Percentiles rank a stretch among this genome's conserved stretches.
These are phyloP conservation scores for Penicillium coprophilum DNA, from an alignment of 495 filamentous ascomycete species.

Conservation along the genomic window DNA sequence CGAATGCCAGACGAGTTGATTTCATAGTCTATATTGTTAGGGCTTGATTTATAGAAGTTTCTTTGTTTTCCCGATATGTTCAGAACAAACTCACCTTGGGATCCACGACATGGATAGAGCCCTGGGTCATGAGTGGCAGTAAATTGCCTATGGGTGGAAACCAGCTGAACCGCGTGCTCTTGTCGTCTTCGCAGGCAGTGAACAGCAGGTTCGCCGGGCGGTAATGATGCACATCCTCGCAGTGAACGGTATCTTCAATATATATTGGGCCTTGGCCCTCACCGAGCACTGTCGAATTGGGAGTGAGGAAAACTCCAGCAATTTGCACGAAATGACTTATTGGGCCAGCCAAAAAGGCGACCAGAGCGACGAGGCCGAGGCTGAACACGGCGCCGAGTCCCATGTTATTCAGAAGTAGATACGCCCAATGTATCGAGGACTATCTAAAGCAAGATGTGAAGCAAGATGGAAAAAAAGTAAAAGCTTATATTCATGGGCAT, in stretches of 20 bases:
- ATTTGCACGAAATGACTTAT: slow-evolving; percentile 30
- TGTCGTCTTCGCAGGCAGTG: slow-evolving; percentile 54
- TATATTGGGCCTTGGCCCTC: slow-evolving; percentile 36
- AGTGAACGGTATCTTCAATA: slow-evolving; percentile 55
- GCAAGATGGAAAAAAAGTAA: not conserved
- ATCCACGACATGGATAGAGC: slow-evolving; percentile 56
- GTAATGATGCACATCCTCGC: slow-evolving; percentile 62
- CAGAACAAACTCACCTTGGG: slow-evolving; percentile 38
- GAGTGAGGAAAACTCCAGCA: slow-evolving; percentile 31
- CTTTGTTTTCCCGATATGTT: not conserved
- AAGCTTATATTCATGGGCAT: not conserved
- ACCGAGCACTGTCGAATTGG: slow-evolving; percentile 29
- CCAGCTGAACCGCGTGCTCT: slow-evolving; percentile 50
- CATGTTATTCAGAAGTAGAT: slow-evolving; percentile 21
- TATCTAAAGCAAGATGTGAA: no score
- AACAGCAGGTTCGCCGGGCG: slow-evolving; percentile 50
- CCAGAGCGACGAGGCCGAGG: slow-evolving; percentile 36
- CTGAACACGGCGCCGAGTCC: slow-evolving; percentile 23
- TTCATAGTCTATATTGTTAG: slow-evolving; percentile 46
- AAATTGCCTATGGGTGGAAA: slow-evolving; percentile 53
- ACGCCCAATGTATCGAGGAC: no score
- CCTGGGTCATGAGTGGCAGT: slow-evolving; percentile 34
- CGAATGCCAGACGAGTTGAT: slow-evolving; percentile 46
- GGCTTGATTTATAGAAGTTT: not conserved
- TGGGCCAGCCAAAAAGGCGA: slow-evolving; percentile 33